Percentiles rank a stretch among this genome's conserved stretches.
These are phyloP conservation scores for Fusarium aywerte DNA, from an alignment of 2,329 filamentous ascomycete species.

Conservation along the genomic window DNA sequence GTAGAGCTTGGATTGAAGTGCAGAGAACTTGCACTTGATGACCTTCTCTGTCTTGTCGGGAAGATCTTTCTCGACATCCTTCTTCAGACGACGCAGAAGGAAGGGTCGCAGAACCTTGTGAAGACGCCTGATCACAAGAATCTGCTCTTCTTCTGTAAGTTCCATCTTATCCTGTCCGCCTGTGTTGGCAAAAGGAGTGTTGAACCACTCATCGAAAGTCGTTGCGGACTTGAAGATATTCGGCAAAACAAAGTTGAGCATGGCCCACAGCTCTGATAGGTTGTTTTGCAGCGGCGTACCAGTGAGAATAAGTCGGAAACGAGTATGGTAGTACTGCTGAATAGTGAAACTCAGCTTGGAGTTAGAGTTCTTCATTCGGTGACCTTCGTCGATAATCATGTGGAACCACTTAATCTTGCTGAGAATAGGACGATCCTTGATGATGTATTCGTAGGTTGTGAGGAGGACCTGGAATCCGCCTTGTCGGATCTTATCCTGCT, in stretches of 20 bases:
- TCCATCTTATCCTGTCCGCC: slow-evolving; percentile 99
- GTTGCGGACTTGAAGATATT: slow-evolving; percentile 99
- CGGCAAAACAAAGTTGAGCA: slow-evolving; percentile 97
- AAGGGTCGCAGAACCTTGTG: slow-evolving; percentile 98
- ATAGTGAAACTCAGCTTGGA: slow-evolving; percentile 97
- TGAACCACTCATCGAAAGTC: slow-evolving; percentile 99
- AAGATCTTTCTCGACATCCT: slow-evolving; percentile 98
- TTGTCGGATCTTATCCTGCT: slow-evolving; percentile 93
- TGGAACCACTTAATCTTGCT: slow-evolving; percentile 99
- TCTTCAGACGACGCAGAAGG: slow-evolving; percentile 97
- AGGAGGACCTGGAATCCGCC: slow-evolving; percentile 95
- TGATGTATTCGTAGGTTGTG: slow-evolving; percentile 99
- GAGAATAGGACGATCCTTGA: slow-evolving; percentile 94
- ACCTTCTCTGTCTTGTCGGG: slow-evolving; percentile 99
- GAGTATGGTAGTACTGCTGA: slow-evolving; percentile 92
- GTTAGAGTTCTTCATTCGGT: slow-evolving; percentile 98
- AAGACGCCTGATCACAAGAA: slow-evolving; percentile 96
- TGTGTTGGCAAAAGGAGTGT: slow-evolving; percentile 98
- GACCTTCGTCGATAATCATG: slow-evolving; percentile 99
- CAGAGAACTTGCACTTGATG: slow-evolving; percentile 98
- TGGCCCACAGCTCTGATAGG: slow-evolving; percentile 92
- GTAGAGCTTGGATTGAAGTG: slow-evolving; percentile 91
- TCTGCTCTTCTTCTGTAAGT: slow-evolving; percentile 98
- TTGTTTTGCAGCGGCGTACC: slow-evolving; percentile 99
- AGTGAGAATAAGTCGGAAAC: slow-evolving; percentile 95